Evolutionary conservation across 2,329 filamentous ascomycete genomes (phyloP), one percentile per base, ranked within the genome.

Genomic region (Dactylella cylindrospora): DNA sequence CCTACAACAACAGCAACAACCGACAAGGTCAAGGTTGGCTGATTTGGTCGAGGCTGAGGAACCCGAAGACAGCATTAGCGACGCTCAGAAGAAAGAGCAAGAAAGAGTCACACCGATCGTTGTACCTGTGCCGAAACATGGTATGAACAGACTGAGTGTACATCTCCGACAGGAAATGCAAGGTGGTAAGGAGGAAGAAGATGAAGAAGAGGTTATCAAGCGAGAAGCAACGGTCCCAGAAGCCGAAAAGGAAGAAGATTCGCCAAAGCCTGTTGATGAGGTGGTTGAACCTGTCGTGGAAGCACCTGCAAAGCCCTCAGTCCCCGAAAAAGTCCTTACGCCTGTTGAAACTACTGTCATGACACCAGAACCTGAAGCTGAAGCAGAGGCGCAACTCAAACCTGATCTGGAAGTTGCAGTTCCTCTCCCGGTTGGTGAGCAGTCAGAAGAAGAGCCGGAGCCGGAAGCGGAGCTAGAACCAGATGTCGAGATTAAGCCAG

Each of bases 101-200:
- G 47, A 47, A 25, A 47, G 43, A 33, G 52, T 44, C 23, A 46
- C 54, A 59, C 47, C 65, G 12, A 65, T 68, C 15, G 66, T 67
- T 20, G 67, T 67, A n/a, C 68, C 68, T 5, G 66, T 69, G 15
- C 68, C 68, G 4, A 66, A 68, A 46, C 68, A 69, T 49, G 66
- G 67, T 4, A 68, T 62, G 57, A 66, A 70, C 41, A 64, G 67
- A 39, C 35, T 68, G 26, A 68, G 67, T 20, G 61, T 70, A n/a
- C 60, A 67, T 19, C 50, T 70, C 8, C 65, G 67, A 32, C 66
- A 69, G 35, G 67, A 69, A 33, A 68, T 68, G 41, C 67, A 69
- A 31, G 66, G 67, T 7, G 59, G 65, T 32, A 66, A 68, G 52
- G 65, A 66, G n/a, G 67, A 68, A 23, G 65, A 55, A 2, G 59